phyloP scores from a whole-genome alignment of 192 early-diverging fungal genomes.

The Podila minutissima region DNA sequence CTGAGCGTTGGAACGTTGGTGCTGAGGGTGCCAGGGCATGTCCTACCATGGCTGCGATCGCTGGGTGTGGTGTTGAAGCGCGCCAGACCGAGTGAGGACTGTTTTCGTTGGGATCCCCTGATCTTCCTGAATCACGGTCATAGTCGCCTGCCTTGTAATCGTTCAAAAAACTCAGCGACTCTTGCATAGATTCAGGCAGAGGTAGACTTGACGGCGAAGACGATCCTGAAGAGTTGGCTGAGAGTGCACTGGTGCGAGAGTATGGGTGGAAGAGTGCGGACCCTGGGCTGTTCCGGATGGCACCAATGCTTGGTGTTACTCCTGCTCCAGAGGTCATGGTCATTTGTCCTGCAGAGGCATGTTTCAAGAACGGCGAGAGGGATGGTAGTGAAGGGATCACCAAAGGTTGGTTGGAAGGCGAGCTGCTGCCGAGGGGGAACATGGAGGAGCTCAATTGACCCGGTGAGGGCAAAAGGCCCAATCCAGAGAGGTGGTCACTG shows the following conservation, averaged over 20 bases:
- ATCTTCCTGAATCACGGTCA: constrained; percentile 9
- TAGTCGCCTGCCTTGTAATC: constrained; percentile 30
- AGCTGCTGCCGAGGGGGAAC: constrained; percentile 9
- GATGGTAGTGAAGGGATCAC: constrained; percentile 42
- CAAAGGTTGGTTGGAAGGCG: constrained; percentile 28
- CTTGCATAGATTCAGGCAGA: constrained; percentile 42
- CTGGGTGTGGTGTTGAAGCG: constrained; percentile 42
- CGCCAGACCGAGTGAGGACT: constrained; percentile 28
- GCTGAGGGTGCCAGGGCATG: constrained; percentile 35
- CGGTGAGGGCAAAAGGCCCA: constrained; percentile 28
- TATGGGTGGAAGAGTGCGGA: constrained; percentile 35
- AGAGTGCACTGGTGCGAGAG: constrained; percentile 7
- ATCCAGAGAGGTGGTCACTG: constrained; percentile 17
- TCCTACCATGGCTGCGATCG: constrained; percentile 47
- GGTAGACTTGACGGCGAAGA: constrained; percentile 27
- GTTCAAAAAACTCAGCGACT: constrained; percentile 45
- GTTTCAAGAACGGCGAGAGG: constrained; percentile 38
- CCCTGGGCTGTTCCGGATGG: constrained; percentile 15
- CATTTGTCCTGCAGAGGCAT: constrained; percentile 24
- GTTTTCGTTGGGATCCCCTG: neutral
- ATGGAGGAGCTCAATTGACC: constrained; percentile 4
- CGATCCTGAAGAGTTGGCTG: constrained; percentile 6
- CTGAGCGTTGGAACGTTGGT: constrained; percentile 27
- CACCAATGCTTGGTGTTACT: constrained; percentile 15
- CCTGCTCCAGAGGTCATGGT: constrained; percentile 24